These are phyloP conservation scores for Clavariopsis aquatica DNA, from an alignment of 495 filamentous ascomycete species.

Conservation along the genomic window DNA sequence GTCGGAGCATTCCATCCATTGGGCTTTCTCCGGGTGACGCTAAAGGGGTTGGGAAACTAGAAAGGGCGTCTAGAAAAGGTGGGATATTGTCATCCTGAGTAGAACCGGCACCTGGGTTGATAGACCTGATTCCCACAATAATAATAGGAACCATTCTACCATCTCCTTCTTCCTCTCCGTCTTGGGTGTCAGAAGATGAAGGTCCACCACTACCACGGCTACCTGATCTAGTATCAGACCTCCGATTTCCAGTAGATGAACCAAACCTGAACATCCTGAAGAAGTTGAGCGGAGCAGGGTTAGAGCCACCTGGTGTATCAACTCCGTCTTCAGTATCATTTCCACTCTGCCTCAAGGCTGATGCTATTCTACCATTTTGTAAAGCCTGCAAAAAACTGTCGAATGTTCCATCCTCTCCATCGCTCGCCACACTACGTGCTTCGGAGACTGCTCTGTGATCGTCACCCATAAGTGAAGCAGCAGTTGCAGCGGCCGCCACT, in stretches of 20 bases:
- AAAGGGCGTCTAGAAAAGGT: conserved; percentile 63
- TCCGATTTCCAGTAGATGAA: conserved; percentile 31
- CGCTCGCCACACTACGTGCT: conserved; percentile 42
- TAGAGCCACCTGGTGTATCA: conserved; percentile 29
- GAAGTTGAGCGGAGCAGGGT: conserved; percentile 48
- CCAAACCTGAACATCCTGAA: conserved; percentile 54
- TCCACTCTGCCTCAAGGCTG: conserved; percentile 45
- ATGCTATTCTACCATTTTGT: conserved; percentile 50
- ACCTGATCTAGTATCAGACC: conserved; percentile 23
- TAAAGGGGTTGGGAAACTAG: conserved; percentile 49
- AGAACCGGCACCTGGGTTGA: conserved; percentile 56
- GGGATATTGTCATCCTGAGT: conserved; percentile 53
- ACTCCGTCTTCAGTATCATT: conserved; percentile 35
- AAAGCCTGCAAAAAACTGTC: conserved; percentile 50
- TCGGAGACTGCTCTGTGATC: conserved; percentile 46
- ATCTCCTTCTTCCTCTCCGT: conserved; percentile 54
- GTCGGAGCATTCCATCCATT: conserved; percentile 44
- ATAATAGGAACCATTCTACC: conserved; percentile 68
- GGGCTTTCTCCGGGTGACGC: conserved; percentile 39
- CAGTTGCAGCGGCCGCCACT: conserved; percentile 51
- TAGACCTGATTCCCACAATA: conserved; percentile 72
- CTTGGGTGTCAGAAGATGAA: conserved; percentile 45
- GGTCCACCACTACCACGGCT: conserved; percentile 22
- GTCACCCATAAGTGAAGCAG: conserved; percentile 50
- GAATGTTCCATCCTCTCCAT: conserved; percentile 50